These are phyloP conservation scores for Triticum timopheevii DNA, from an alignment of 176 grass and related monocot species.

Conservation along the genomic window DNA sequence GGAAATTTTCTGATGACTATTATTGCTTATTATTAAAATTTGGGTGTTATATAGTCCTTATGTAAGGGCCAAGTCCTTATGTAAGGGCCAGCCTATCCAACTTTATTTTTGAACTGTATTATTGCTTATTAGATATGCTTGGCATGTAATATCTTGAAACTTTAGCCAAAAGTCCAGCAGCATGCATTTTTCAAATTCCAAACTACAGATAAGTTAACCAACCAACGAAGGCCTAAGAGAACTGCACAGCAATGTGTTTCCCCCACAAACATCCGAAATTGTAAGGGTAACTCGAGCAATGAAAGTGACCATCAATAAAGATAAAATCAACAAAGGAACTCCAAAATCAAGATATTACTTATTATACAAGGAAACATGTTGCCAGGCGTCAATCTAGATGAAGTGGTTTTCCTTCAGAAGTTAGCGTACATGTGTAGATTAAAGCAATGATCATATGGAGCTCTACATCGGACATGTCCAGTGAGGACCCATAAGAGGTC, in stretches of 20 bases:
- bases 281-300: neutral
- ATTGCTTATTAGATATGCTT: neutral
- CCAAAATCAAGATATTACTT: neutral
- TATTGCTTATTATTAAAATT: neutral
- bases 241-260: neutral
- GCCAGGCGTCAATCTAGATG: neutral
- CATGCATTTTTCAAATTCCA: constrained; percentile 1
- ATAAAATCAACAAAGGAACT: constrained; percentile 8
- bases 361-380: neutral
- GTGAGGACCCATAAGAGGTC: neutral
- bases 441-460: constrained; percentile 4
- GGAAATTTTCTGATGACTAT: neutral
- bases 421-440: neutral
- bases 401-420: neutral
- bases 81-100: neutral
- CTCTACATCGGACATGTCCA: constrained; percentile 1
- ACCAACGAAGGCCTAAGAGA: neutral
- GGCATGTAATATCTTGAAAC: neutral
- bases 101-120: neutral
- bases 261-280: neutral
- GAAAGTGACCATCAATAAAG: constrained; percentile 4
- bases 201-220: neutral
- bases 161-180: neutral
- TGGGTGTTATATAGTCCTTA: neutral
- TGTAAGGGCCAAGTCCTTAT: neutral